phyloP scores from a whole-genome alignment of 148 eudicot species.

The Rhododendron ovatum region DNA sequence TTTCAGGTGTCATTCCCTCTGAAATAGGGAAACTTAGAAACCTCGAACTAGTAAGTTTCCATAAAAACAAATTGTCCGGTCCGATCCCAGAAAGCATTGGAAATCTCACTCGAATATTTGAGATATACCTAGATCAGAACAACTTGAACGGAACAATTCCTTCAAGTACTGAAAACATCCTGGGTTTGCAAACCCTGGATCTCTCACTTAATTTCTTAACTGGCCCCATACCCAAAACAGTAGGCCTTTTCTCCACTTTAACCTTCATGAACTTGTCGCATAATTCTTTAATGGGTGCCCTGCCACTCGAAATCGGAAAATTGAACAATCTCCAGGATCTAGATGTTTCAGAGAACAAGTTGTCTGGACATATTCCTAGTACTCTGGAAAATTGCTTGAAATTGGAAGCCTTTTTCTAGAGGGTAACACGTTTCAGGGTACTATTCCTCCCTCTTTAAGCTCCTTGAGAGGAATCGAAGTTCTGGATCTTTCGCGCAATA shows the following conservation, averaged over 20 bases:
- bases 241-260: neutral
- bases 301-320: neutral
- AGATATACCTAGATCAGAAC: neutral
- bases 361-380: neutral
- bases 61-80: too few species aligned
- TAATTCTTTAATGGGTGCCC: neutral
- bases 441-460: neutral
- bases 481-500: neutral
- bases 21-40: conserved; percentile 14
- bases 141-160: conserved; percentile 19
- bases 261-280: neutral
- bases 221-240: conserved; percentile 15
- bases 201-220: conserved; percentile 10
- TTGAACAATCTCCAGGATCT: neutral
- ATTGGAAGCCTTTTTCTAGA: neutral
- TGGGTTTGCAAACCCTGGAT: conserved; percentile 1
- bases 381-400: neutral
- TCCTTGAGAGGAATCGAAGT: neutral
- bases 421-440: neutral
- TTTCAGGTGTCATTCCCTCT: conserved; percentile 13
- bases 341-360: neutral
- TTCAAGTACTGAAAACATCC: neutral
- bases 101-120: too few species aligned
- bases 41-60: too few species aligned
- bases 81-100: too few species aligned